Evolutionary conservation across 2,329 filamentous ascomycete genomes (phyloP), one percentile per base, ranked within the genome.

Genomic region (Harringtonia lauricola): DNA sequence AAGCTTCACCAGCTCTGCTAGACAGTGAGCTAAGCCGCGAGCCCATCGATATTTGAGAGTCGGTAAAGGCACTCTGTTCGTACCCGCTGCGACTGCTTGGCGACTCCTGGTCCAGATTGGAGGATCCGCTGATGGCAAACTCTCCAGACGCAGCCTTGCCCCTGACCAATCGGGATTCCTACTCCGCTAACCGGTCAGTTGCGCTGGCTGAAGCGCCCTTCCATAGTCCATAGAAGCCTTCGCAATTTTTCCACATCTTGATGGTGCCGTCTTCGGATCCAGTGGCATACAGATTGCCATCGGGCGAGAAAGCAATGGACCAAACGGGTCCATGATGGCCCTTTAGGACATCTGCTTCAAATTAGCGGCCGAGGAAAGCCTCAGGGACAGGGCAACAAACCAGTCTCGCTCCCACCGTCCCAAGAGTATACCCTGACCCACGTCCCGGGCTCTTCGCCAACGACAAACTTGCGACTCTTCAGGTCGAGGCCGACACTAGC

Each of bases 201-300:
- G 49, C 55, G 34, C 54, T 54, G 9, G 51, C 46, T 33, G 53
- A 47, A 8, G 47, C 68, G 40, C 72, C 72, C 33, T 71, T 68
- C 78, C 78, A 82, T 31, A 81, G 67, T 2, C 78, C 78, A 45
- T 80, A 82, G 46, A 70, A 73, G 1, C 77, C 78, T 7, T 79
- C 74, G 47, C 77, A 81, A 51, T 82, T 82, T 65, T 82, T 82
- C 78, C 78, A 82, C 69, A 98, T 71, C 66, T 98, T 98, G 62
- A 98, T 94, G 0, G 92, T 98, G 34, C 92, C 92, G 56, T 98
- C 92, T 60, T 98, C 92, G 39, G 89, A 95, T 26, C 86, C 92
- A 2, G 92, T 98, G 2, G 89, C 92, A 59, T 96, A 98, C 8
- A 98, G 69, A 59, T 94, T 95, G 38, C 89, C 89, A 57, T 98